These are phyloP conservation scores for Stropharia rugosoannulata DNA, from an alignment of 768 basidiomycete genomes.

Conservation along the genomic window DNA sequence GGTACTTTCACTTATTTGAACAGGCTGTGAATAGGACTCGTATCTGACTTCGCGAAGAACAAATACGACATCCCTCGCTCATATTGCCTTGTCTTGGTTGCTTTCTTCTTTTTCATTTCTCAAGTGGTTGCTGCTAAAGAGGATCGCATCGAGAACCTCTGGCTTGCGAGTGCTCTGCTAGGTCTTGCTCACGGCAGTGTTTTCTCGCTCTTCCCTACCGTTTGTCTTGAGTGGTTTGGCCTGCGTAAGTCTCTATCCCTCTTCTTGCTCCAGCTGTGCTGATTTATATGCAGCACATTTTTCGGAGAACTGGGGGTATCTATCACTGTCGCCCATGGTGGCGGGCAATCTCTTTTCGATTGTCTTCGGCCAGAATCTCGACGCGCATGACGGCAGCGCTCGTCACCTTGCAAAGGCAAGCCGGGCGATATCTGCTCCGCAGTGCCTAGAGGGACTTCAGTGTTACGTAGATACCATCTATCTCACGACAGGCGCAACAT, in stretches of 20 bases:
- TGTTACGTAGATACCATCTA: constrained; percentile 63
- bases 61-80: constrained; percentile 62
- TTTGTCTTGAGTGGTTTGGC: constrained; percentile 89
- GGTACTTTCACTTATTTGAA: not conserved
- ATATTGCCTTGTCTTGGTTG: constrained; percentile 66
- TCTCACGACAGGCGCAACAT: constrained; percentile 48
- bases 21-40: constrained; percentile 44
- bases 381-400: constrained; percentile 53
- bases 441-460: constrained; percentile 54
- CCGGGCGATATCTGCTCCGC: constrained; percentile 22
- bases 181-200: constrained; percentile 72
- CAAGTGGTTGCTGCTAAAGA: constrained; percentile 61
- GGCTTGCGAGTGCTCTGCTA: constrained; percentile 53
- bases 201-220: constrained; percentile 74
- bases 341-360: constrained; percentile 86
- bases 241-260: constrained; percentile 51
- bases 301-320: constrained; percentile 85
- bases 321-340: constrained; percentile 70
- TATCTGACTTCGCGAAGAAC: constrained; percentile 64
- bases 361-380: constrained; percentile 78
- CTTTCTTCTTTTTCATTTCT: constrained; percentile 67
- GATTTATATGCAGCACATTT: constrained; percentile 41
- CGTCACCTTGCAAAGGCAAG: not conserved
- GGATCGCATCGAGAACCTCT: constrained; percentile 59
- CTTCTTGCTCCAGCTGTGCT: not conserved